Conservation (phyloP, 805 yeast species). For the Teunomyces kruisii region DNA sequence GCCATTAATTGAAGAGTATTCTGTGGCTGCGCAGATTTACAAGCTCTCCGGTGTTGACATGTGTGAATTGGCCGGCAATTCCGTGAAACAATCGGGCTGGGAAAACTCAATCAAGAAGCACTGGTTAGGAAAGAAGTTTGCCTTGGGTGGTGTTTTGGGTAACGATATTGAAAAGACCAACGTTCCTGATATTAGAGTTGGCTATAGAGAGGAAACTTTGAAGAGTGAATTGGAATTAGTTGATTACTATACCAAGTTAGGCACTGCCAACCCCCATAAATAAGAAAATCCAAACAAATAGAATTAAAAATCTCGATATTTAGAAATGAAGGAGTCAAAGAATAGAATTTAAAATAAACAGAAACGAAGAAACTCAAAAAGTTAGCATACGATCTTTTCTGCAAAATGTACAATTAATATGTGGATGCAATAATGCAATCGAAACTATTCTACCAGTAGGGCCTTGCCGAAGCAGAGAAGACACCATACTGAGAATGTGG, state of each 20-base stretch:
- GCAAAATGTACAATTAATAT: no score
- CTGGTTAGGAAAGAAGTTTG: conserved; percentile 80
- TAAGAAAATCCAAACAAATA: background rate
- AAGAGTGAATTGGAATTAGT: conserved; percentile 69
- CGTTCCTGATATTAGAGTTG: conserved; percentile 86
- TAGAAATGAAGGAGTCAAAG: no score
- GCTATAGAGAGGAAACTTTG: conserved; percentile 81
- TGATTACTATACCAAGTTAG: conserved; percentile 48
- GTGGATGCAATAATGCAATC: no score
- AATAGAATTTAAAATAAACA: no score
- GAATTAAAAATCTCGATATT: background rate
- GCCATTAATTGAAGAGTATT: conserved; percentile 95
- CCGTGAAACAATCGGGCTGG: conserved; percentile 93
- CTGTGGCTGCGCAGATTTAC: conserved; percentile 97
- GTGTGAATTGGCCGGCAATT: conserved; percentile 94
- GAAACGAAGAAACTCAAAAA: no score
- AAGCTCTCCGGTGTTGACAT: conserved; percentile 92
- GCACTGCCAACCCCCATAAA: conserved; percentile 4
- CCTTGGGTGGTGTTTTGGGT: conserved; percentile 64
- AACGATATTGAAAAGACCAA: conserved; percentile 92
- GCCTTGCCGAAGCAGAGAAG: no score
- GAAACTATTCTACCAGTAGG: no score
- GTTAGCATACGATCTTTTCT: no score
- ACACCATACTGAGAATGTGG: no score
- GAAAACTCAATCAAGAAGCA: conserved; percentile 83